Conservation (phyloP, 768 basidiomycete species). For the Pholiota molesta region DNA sequence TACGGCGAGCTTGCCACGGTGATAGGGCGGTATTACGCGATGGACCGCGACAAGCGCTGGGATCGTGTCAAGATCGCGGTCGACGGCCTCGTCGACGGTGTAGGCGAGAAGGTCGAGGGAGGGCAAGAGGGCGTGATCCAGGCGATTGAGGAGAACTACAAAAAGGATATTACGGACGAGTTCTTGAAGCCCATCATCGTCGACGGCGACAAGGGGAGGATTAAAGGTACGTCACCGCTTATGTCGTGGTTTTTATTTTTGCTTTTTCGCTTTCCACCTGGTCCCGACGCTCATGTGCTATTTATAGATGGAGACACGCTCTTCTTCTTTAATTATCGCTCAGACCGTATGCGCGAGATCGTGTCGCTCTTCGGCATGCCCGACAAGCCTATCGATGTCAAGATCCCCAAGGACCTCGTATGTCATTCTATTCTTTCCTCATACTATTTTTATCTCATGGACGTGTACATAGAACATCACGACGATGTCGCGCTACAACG, state of each 20-base stretch:
- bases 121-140: conserved; percentile 62
- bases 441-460: neutral
- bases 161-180: conserved; percentile 89
- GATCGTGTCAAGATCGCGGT: conserved; percentile 90
- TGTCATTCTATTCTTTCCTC: conserved; percentile 25
- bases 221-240: conserved; percentile 61
- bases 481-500: conserved; percentile 93
- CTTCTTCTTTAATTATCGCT: conserved; percentile 98
- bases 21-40: conserved; percentile 92
- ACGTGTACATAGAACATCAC: conserved; percentile 68
- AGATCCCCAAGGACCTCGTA: conserved; percentile 80
- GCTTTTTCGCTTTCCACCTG: too few relatives aligned
- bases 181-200: conserved; percentile 95
- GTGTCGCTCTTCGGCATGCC: conserved; percentile 77
- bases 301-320: conserved; percentile 78
- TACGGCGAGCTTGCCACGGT: conserved; percentile 85
- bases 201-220: conserved; percentile 74
- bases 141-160: conserved; percentile 75
- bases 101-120: conserved; percentile 49
- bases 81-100: conserved; percentile 81
- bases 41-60: conserved; percentile 98
- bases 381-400: conserved; percentile 84
- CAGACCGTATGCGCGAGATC: conserved; percentile 95
- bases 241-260: neutral
- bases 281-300: conserved; percentile 4